phyloP scores from a whole-genome alignment of 768 basidiomycete genomes.

The Cantharellus cinnabarinus region DNA sequence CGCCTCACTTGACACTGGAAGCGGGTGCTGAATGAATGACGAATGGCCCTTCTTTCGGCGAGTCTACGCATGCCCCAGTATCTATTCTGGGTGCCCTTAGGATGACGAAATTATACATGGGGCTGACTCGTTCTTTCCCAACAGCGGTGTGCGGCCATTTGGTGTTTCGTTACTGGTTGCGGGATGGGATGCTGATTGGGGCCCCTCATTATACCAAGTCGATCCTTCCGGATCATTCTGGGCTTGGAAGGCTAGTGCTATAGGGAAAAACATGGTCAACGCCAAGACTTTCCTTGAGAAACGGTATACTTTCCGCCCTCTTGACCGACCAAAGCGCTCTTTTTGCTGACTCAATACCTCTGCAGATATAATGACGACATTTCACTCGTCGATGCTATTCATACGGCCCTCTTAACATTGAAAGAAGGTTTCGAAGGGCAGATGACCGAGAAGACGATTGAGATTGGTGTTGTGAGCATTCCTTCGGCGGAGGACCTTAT shows the following conservation, averaged over 20 bases:
- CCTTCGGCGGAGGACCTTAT: slow-evolving; percentile 44
- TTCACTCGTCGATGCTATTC: slow-evolving; percentile 94
- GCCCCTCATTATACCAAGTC: slow-evolving; percentile 93
- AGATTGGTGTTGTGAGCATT: slow-evolving; percentile 90
- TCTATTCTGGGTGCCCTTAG: no score
- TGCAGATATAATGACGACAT: slow-evolving; percentile 95
- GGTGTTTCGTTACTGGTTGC: slow-evolving; percentile 94
- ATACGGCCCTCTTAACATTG: slow-evolving; percentile 89
- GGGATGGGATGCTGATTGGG: slow-evolving; percentile 88
- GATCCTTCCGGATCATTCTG: slow-evolving; percentile 98
- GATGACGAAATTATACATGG: no score
- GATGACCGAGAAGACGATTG: slow-evolving; percentile 99
- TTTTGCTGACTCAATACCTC: slow-evolving; percentile 1
- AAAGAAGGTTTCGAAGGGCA: slow-evolving; percentile 99
- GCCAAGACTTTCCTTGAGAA: slow-evolving; percentile 99
- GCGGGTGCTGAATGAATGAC: no score
- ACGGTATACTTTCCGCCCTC: slow-evolving; percentile 32
- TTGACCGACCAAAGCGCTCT: no score
- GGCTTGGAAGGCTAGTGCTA: slow-evolving; percentile 99
- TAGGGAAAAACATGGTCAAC: slow-evolving; percentile 99
- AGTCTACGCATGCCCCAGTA: no score
- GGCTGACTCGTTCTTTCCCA: no score
- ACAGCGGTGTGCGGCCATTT: slow-evolving; percentile 93
- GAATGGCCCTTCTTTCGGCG: no score
- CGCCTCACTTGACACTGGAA: no score